Conservation (phyloP, 345 rosid species). For the Cardiospermum halicacabum region DNA sequence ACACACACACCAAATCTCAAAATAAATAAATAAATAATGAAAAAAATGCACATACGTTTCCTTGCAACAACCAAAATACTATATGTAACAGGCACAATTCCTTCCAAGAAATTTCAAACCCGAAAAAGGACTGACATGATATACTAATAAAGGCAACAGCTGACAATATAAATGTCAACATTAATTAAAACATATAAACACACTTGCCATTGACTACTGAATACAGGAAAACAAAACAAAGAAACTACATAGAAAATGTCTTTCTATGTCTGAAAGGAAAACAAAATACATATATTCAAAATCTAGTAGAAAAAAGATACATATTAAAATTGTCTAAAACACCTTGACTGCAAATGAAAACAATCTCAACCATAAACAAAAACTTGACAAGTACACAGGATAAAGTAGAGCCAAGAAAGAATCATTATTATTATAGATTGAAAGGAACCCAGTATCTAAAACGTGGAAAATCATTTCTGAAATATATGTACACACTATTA, state of each 20-base stretch:
- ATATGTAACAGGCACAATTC: not conserved
- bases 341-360: slow-evolving; percentile 2
- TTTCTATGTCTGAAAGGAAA: not conserved
- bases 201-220: not conserved
- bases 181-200: slow-evolving; percentile 8
- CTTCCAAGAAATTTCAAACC: slow-evolving; percentile 18
- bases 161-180: slow-evolving; percentile 13
- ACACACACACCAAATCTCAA: not conserved
- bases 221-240: not conserved
- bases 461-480: not conserved
- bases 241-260: slow-evolving; percentile 1
- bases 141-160: not conserved
- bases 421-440: slow-evolving; percentile 1
- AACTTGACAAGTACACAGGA: not conserved
- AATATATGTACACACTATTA: not conserved
- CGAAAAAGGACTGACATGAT: not conserved
- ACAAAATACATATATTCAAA: not conserved
- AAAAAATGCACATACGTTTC: not conserved
- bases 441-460: not conserved
- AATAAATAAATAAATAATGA: too few species aligned
- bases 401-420: not conserved
- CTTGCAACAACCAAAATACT: not conserved
- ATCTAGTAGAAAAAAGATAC: not conserved
- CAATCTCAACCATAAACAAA: not conserved
- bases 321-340: not conserved